Evolutionary conservation across 306 rosid genomes (phyloP).

Genomic region (Dalbergia cultrata): DNA sequence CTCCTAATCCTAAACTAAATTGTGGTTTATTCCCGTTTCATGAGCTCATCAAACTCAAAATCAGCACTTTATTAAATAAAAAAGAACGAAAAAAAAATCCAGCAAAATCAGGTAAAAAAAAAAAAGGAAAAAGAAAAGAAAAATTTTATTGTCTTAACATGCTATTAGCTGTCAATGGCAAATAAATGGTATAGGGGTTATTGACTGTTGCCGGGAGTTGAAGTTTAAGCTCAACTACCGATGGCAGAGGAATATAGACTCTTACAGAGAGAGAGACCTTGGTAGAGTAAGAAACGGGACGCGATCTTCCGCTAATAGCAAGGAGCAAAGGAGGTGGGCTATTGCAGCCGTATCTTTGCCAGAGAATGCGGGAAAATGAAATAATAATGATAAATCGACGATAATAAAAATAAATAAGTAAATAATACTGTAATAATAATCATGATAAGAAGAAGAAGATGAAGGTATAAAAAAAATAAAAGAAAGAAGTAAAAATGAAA

Average conservation of each 20-base stretch:
- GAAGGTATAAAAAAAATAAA: too few relatives aligned
- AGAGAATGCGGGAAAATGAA: too few relatives aligned
- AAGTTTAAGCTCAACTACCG: background rate
- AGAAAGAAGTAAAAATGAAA: too few relatives aligned
- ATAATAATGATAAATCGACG: too few relatives aligned
- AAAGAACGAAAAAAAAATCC: background rate
- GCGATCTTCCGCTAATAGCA: constrained; percentile 13
- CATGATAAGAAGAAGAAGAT: too few relatives aligned
- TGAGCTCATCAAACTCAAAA: constrained; percentile 3
- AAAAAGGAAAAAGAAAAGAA: background rate
- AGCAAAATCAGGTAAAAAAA: background rate
- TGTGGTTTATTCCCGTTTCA: background rate
- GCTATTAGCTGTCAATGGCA: background rate
- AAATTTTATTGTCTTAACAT: background rate
- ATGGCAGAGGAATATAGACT: background rate
- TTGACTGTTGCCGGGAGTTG: background rate
- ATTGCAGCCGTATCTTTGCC: too few relatives aligned
- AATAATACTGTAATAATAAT: too few relatives aligned
- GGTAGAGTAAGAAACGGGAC: background rate
- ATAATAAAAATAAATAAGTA: too few relatives aligned
- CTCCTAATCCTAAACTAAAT: background rate
- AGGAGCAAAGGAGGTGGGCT: too few relatives aligned
- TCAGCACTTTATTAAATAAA: background rate
- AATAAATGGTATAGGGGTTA: background rate
- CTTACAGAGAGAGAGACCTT: constrained; percentile 1